These are phyloP conservation scores for Penicillium dipodomyicola DNA, from an alignment of 495 filamentous ascomycete species.

Conservation along the genomic window DNA sequence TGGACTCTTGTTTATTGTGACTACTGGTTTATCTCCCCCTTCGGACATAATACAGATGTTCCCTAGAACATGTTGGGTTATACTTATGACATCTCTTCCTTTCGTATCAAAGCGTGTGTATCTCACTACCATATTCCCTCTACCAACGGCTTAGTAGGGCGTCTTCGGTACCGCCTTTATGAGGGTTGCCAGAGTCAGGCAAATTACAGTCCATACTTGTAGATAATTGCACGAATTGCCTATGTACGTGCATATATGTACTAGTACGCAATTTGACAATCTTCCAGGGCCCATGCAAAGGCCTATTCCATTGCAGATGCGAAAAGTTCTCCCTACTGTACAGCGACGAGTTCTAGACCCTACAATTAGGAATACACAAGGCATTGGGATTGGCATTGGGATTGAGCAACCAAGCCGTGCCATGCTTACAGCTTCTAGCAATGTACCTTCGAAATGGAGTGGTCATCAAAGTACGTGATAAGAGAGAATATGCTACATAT, in stretches of 20 bases:
- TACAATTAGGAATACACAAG: neutral
- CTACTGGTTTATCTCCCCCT: constrained; percentile 6
- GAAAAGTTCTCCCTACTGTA: too few species aligned
- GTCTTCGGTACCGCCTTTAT: neutral
- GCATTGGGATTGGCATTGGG: neutral
- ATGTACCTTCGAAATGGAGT: constrained; percentile 5
- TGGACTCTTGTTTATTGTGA: constrained; percentile 6
- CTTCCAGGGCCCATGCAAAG: too few species aligned
- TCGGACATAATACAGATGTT: constrained; percentile 19
- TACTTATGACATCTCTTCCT: neutral
- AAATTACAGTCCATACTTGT: neutral
- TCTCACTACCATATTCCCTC: neutral
- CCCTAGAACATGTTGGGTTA: neutral
- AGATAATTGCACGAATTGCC: too few species aligned
- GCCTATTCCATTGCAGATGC: too few species aligned
- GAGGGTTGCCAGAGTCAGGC: neutral
- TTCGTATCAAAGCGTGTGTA: neutral
- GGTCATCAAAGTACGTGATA: constrained; percentile 22
- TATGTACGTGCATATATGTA: too few species aligned
- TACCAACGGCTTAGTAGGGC: neutral
- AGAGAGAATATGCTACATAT: constrained; percentile 34
- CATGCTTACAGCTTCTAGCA: neutral
- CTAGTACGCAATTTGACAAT: too few species aligned
- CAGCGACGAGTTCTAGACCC: neutral
- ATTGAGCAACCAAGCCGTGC: neutral